Evolutionary conservation across 306 rosid genomes (phyloP).

Genomic region (Begonia peltatifolia): DNA sequence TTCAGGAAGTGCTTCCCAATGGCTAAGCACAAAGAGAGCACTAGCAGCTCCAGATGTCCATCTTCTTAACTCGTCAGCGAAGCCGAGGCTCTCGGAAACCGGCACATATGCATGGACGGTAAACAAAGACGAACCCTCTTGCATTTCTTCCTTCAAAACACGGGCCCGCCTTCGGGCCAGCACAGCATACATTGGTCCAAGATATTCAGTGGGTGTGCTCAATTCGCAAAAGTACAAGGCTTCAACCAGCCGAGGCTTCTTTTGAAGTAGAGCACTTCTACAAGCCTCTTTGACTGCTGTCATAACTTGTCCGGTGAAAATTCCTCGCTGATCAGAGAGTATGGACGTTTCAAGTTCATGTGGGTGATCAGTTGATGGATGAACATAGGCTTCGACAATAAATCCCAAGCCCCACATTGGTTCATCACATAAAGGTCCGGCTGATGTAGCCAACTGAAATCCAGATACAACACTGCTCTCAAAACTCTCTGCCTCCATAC

Average conservation of each 20-base stretch:
- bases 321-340: slow-evolving; percentile 57
- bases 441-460: slow-evolving; percentile 72
- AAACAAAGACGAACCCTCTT: slow-evolving; percentile 89
- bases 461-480: slow-evolving; percentile 66
- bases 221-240: slow-evolving; percentile 90
- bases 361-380: slow-evolving; percentile 25
- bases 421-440: slow-evolving; percentile 94
- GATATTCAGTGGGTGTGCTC: slow-evolving; percentile 58
- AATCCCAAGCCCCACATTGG: slow-evolving; percentile 91
- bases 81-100: slow-evolving; percentile 84
- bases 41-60: slow-evolving; percentile 81
- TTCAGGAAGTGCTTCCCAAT: slow-evolving; percentile 77
- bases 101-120: slow-evolving; percentile 86
- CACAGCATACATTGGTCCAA: slow-evolving; percentile 83
- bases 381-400: slow-evolving; percentile 55
- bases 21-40: slow-evolving; percentile 82
- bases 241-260: slow-evolving; percentile 74
- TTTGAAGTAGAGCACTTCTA: slow-evolving; percentile 69
- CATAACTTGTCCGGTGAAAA: slow-evolving; percentile 72
- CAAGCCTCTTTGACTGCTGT: slow-evolving; percentile 81
- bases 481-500: slow-evolving; percentile 51
- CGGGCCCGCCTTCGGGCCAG: slow-evolving; percentile 73
- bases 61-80: slow-evolving; percentile 76
- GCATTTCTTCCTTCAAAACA: slow-evolving; percentile 82
- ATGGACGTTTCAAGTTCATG: slow-evolving; percentile 38